Evolutionary conservation across 2,329 filamentous ascomycete genomes (phyloP), one percentile per base, ranked within the genome.

Genomic region (Colletotrichum spinosum): DNA sequence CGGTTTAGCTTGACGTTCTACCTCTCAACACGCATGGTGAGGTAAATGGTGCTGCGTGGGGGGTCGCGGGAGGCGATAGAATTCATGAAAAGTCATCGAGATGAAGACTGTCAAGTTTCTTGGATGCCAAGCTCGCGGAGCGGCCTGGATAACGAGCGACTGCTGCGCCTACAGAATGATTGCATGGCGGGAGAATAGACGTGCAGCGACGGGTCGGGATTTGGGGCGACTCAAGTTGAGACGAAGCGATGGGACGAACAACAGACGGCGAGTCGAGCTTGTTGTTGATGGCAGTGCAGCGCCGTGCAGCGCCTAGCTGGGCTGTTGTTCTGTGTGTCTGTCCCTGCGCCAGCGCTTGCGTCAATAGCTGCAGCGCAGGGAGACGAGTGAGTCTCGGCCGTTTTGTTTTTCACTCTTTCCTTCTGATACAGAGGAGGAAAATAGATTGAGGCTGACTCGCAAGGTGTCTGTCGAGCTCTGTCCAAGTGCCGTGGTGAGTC

Each of bases 401-500:
- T 25, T 25, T 25, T 25, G 25, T 25, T 25, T 25, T 25, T 25
- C 25, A 25, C 3, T 25, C 25, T 25, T 25, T 25, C 25, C 25
- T 25, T 25, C 25, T 25, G 25, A 25, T 25, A 25, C 15, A 7
- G 17, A 17, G 50, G 17, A 41, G 50, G 35, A n/a, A 25, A 25
- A 25, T 25, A 25, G 25, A 25, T 25, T 25, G 25, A 25, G 25
- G 25, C 25, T 25, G 25, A 25, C 25, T 25, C 25, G 25, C 25
- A 4, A 25, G 25, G 25, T 5, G 25, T 25, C 25, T 25, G 4
- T 25, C 25, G 25, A 25, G 25, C 25, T 25, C 25, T 4, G 25
- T 50, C 57, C 41, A 34, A 33, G 58, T 11, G 33, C 9, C n/a
- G 44, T 46, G 38, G 51, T 66, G 58, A 62, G 34, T 53, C 63